Percentiles rank a stretch among this genome's conserved stretches.
These are phyloP conservation scores for Phyllosticta capitalensis DNA, from an alignment of 2,329 filamentous ascomycete genomes.

Conservation along the genomic window DNA sequence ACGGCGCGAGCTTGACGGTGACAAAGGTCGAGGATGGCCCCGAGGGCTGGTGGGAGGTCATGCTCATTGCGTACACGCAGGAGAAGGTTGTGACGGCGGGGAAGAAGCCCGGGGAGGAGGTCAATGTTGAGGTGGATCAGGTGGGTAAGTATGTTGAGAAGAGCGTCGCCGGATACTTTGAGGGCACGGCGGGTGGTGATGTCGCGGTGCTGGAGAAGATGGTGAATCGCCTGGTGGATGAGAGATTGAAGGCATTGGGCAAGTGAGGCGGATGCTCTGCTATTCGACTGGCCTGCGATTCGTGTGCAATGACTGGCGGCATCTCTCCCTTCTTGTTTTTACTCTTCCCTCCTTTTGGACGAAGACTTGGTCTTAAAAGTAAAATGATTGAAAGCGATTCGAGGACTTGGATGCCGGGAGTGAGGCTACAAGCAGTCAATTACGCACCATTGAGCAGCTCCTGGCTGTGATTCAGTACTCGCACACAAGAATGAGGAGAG, in stretches of 20 bases:
- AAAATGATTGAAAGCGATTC: background rate
- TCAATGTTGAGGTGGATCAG: constrained; percentile 92
- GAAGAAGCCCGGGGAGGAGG: constrained; percentile 69
- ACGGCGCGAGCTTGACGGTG: constrained; percentile 89
- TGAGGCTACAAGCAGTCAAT: background rate
- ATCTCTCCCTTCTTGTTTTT: background rate
- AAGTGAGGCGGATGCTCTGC: constrained; percentile 17
- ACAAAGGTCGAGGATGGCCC: constrained; percentile 72
- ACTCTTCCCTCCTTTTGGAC: background rate
- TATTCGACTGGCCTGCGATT: background rate
- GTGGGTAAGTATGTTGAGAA: constrained; percentile 81
- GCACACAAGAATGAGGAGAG: background rate
- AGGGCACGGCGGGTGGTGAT: constrained; percentile 40
- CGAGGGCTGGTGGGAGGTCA: constrained; percentile 85
- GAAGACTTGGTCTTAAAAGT: background rate
- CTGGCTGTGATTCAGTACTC: background rate
- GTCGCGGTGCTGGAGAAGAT: constrained; percentile 43
- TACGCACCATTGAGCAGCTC: background rate
- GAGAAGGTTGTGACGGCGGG: constrained; percentile 74
- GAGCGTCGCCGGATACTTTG: constrained; percentile 73
- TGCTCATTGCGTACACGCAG: constrained; percentile 96
- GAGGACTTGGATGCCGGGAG: background rate
- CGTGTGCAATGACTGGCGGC: background rate
- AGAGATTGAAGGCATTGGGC: constrained; percentile 44
- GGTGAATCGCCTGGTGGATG: constrained; percentile 61